A percentile compares a stretch with the other conserved stretches of the same genome.
Evolutionary conservation across 768 basidiomycete genomes (phyloP).

Genomic region (Amanita exitialis): DNA sequence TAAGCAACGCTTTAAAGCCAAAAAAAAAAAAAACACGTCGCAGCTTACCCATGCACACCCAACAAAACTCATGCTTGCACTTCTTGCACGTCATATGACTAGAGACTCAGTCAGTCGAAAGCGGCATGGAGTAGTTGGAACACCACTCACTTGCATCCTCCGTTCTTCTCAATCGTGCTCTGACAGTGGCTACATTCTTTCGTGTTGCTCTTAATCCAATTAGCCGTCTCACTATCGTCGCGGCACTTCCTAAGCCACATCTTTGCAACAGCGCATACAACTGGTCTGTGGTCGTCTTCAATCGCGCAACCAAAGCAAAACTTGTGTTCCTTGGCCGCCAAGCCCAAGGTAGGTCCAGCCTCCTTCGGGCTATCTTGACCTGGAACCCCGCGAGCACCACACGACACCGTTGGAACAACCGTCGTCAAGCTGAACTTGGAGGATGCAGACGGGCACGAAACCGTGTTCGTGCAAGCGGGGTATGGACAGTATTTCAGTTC

Average conservation of each 20-base stretch:
- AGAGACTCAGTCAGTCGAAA: neutral
- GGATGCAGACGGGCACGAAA: constrained; percentile 79
- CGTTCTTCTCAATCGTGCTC: constrained; percentile 99
- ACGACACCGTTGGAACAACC: constrained; percentile 83
- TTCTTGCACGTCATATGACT: constrained; percentile 99
- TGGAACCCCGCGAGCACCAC: constrained; percentile 52
- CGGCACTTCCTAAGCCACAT: constrained; percentile 86
- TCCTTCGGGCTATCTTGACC: constrained; percentile 15
- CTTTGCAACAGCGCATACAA: constrained; percentile 80
- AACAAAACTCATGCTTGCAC: constrained; percentile 97
- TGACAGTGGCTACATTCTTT: constrained; percentile 96
- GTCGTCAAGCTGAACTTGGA: constrained; percentile 63
- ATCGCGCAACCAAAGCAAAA: constrained; percentile 95
- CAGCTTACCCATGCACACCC: constrained; percentile 91
- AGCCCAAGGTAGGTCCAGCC: constrained; percentile 10
- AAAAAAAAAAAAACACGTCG: constrained; percentile 1
- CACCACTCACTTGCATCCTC: constrained; percentile 84
- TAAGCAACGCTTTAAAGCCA: constrained; percentile 11
- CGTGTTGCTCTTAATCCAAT: constrained; percentile 99
- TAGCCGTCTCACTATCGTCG: constrained; percentile 96
- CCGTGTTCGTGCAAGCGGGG: constrained; percentile 89
- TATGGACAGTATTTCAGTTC: constrained; percentile 93
- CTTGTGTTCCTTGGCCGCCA: constrained; percentile 46
- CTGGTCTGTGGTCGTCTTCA: constrained; percentile 85
- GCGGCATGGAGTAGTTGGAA: constrained; percentile 3